A percentile compares a stretch with the other conserved stretches of the same genome.
These are phyloP conservation scores for Oryza longistaminata DNA, from an alignment of 176 grass and related monocot species.

Conservation along the genomic window DNA sequence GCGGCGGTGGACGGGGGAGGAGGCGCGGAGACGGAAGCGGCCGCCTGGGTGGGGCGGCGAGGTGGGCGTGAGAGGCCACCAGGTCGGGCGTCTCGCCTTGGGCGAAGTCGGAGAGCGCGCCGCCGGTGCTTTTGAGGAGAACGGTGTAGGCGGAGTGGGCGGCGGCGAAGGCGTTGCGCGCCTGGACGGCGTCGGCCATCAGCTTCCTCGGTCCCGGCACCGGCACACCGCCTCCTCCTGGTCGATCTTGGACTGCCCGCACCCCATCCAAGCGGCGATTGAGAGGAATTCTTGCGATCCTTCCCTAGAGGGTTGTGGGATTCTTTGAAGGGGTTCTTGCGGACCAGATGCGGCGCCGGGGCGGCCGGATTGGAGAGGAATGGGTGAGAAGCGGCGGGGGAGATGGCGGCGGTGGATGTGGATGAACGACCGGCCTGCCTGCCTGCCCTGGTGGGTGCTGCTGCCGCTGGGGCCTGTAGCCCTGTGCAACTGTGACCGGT, in stretches of 20 bases:
- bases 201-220: constrained; percentile 72
- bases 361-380: neutral
- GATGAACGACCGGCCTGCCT: neutral
- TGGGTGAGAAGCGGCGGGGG: neutral
- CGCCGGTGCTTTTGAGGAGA: constrained; percentile 79
- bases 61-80: constrained; percentile 22
- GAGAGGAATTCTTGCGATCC: constrained; percentile 10
- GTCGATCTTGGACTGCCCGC: constrained; percentile 90
- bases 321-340: neutral
- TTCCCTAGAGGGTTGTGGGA: neutral
- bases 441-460: neutral
- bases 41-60: neutral
- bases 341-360: neutral
- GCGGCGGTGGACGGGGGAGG: constrained; percentile 35
- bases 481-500: no score
- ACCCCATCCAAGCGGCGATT: constrained; percentile 62
- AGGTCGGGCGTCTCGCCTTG: constrained; percentile 62
- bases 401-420: neutral
- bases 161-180: constrained; percentile 84
- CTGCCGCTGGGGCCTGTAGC: neutral
- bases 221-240: constrained; percentile 83
- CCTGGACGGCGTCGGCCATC: constrained; percentile 54
- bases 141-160: constrained; percentile 79
- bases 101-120: constrained; percentile 77
- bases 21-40: constrained; percentile 29